Base-by-base conservation (phyloP, 257 asterid genomes). In the Ocimum tenuiflorum region DNA sequence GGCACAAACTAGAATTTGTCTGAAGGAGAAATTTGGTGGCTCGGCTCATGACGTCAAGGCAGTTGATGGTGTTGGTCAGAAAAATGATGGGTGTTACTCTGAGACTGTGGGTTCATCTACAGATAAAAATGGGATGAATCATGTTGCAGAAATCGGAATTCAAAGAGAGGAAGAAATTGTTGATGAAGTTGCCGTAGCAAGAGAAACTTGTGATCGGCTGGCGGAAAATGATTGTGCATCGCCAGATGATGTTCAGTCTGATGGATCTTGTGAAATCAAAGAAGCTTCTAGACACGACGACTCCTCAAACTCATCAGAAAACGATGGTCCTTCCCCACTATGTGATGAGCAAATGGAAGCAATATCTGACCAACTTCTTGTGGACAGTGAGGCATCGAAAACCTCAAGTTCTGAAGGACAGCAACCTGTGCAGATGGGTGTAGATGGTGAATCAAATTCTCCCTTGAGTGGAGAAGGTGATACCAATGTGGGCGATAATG, bases 61-160 rank as follows among this genome's bases (percentile, higher is more conserved):
- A 33, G 69, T 72, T 20, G 75, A 70, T 68, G 78, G 35, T 52
- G 35, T 68, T 75, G 39, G 20, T 36, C 70, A 71, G 60, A 63
- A 68, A 33, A 62, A 52, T 46, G 77, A 73, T 66, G 11, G 39
- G 18, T 33, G 23, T 35, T n/a, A 45, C 65, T 65, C 56, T 56
- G 81, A 77, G 69, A 72, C 63, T 42, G 67, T 72, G 29, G 67
- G 67, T 69, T 70, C 80, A 8, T 38, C 74, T 36, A 46, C 72
- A 0, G 68, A 59, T 75, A 73, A 70, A 52, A 43, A 63, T 58
- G 49, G 60, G 68, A 43, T 43, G 41, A 68, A 60, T 20, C 13
- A 51, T 64, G 69, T 63, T 63, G 67, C 20, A 48, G 79, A 65
- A 70, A 55, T 53, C 58, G 82, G 64, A 71, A 56, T 46, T 56